phyloP scores from a whole-genome alignment of 805 yeast species.

The Cyberlindnera saturnus region DNA sequence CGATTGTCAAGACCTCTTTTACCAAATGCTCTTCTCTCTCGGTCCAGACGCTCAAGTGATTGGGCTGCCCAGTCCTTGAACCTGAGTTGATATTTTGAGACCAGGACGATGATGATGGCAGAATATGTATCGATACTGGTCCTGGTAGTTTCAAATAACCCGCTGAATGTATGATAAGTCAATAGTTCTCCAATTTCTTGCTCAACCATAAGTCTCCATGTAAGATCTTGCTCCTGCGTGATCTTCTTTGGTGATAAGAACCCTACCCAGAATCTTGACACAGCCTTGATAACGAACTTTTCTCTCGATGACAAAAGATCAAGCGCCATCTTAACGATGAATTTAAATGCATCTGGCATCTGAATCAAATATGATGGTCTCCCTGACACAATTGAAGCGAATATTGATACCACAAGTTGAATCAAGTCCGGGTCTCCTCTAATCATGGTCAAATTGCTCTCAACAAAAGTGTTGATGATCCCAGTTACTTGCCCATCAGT shows the following conservation, averaged over 20 bases:
- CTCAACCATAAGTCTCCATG: constrained; percentile 24
- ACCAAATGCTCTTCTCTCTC: constrained; percentile 20
- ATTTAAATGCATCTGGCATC: constrained; percentile 22
- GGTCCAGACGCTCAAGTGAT: constrained; percentile 25
- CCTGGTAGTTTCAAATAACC: constrained; percentile 45
- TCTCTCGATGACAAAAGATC: constrained; percentile 37
- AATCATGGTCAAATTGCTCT: constrained; percentile 21
- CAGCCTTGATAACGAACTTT: constrained; percentile 43
- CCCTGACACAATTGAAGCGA: constrained; percentile 41
- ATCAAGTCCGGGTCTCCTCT: constrained; percentile 54
- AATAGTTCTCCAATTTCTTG: constrained; percentile 24
- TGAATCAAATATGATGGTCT: constrained; percentile 44
- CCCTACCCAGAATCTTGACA: constrained; percentile 48
- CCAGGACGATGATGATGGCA: constrained; percentile 41
- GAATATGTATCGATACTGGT: constrained; percentile 57
- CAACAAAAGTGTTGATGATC: constrained; percentile 16
- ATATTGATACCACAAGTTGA: constrained; percentile 45
- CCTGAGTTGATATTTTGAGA: constrained; percentile 43
- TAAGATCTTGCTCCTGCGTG: constrained; percentile 33
- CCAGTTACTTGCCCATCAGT: constrained; percentile 8
- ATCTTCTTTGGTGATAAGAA: constrained; percentile 42
- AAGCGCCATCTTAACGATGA: constrained; percentile 24
- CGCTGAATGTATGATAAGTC: constrained; percentile 32
- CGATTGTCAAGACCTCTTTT: constrained; percentile 26
- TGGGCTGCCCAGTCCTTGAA: constrained; percentile 43